phyloP scores from a whole-genome alignment of 495 filamentous ascomycete genomes.

The Hyaloscypha variabilis region DNA sequence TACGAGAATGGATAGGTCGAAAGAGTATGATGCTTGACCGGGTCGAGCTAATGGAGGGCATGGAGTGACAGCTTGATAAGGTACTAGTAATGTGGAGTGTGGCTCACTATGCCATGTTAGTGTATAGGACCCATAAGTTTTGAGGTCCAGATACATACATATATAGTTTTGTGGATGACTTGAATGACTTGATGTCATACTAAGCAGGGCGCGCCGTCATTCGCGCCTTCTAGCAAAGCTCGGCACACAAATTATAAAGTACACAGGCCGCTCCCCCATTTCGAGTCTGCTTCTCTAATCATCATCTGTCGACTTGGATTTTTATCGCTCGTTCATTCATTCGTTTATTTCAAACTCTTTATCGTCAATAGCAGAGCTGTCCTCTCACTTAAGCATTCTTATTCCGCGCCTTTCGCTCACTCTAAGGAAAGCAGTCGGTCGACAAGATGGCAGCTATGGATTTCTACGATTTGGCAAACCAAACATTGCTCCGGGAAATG shows the following conservation, averaged over 20 bases:
- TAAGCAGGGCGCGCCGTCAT: no score
- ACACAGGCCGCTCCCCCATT: no score
- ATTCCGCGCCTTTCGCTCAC: no score
- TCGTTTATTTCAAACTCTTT: not conserved
- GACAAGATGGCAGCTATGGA: not conserved
- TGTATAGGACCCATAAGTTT: not conserved
- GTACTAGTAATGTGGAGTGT: no score
- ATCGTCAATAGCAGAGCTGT: no score
- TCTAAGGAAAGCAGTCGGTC: not conserved
- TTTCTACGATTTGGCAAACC: not conserved
- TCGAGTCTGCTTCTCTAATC: no score
- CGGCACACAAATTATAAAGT: not conserved
- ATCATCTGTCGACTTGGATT: no score
- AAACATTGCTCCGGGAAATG: not conserved
- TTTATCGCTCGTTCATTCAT: not conserved
- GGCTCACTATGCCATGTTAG: not conserved
- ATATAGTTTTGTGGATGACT: no score
- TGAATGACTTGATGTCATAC: no score
- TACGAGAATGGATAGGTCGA: conserved; percentile 77
- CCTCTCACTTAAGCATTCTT: no score
- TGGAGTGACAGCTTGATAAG: conserved; percentile 24
- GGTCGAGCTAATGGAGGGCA: conserved; percentile 75
- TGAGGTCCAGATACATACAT: no score
- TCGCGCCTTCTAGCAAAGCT: not conserved
- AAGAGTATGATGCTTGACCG: conserved; percentile 90